These are phyloP conservation scores for Platanthera guangdongensis DNA, from an alignment of 106 monocot species.

Conservation along the genomic window DNA sequence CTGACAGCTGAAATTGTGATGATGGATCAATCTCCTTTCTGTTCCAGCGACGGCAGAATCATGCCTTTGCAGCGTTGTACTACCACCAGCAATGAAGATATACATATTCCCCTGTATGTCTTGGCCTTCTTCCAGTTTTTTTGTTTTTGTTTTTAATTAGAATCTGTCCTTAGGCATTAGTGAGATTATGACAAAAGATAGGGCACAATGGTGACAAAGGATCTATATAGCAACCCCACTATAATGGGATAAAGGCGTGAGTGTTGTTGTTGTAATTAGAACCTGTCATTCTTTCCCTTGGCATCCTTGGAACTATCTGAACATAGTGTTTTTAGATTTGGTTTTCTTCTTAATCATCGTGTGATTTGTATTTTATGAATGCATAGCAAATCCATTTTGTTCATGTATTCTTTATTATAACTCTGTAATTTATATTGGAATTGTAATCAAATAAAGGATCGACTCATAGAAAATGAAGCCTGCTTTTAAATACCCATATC, in stretches of 20 bases:
- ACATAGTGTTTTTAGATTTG: neutral
- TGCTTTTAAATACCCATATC: neutral
- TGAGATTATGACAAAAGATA: too few species aligned
- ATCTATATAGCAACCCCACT: too few species aligned
- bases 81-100: constrained; percentile 43
- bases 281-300: neutral
- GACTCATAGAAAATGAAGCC: neutral
- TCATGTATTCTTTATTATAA: neutral
- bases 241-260: too few species aligned
- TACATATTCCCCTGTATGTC: constrained; percentile 82
- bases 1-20: constrained; percentile 8
- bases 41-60: constrained; percentile 46
- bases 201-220: too few species aligned
- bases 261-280: too few species aligned
- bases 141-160: neutral
- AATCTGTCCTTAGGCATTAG: neutral
- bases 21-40: constrained; percentile 33
- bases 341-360: neutral
- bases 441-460: neutral
- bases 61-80: constrained; percentile 43
- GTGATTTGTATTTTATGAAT: neutral
- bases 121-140: neutral
- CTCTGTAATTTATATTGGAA: neutral
- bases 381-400: neutral
- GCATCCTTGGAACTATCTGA: neutral